These are phyloP conservation scores for Suhomyces anneliseae DNA, from an alignment of 1,139 yeast genomes.

Conservation along the genomic window DNA sequence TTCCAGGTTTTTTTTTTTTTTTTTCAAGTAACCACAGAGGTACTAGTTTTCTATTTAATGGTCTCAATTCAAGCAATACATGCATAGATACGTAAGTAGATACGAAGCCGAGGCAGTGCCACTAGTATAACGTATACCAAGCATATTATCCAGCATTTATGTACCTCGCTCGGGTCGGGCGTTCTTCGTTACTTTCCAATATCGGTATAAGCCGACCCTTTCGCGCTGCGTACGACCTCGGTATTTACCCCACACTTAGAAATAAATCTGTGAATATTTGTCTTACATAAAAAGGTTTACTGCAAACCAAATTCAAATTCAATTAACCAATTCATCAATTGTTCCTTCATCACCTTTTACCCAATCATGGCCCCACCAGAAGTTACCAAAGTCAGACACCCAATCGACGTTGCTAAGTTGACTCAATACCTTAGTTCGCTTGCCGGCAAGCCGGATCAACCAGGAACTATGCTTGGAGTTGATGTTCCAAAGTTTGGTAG, in stretches of 20 bases:
- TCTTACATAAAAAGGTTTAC: neutral
- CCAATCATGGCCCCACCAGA: conserved; percentile 16
- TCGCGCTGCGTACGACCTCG: neutral
- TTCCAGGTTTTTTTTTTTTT: too few relatives aligned
- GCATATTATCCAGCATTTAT: too few relatives aligned
- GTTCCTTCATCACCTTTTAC: neutral
- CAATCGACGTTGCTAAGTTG: conserved; percentile 17
- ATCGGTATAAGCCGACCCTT: neutral
- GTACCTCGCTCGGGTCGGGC: too few relatives aligned
- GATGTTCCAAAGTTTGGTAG: conserved; percentile 12
- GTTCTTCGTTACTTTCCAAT: neutral
- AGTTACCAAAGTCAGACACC: conserved; percentile 23
- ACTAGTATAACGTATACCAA: too few relatives aligned
- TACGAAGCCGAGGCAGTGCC: too few relatives aligned
- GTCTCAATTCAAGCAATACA: too few relatives aligned
- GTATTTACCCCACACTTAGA: neutral
- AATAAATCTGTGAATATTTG: neutral
- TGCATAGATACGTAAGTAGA: too few relatives aligned
- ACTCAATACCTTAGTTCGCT: conserved; percentile 11
- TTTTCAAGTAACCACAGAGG: too few relatives aligned
- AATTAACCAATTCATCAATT: too few relatives aligned
- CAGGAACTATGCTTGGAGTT: conserved; percentile 14
- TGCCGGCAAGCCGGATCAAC: neutral
- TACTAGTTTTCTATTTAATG: too few relatives aligned
- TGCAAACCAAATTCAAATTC: too few relatives aligned